Conservation (phyloP, 371 early-diverging fungal genomes). For the Mortierella sp. region DNA sequence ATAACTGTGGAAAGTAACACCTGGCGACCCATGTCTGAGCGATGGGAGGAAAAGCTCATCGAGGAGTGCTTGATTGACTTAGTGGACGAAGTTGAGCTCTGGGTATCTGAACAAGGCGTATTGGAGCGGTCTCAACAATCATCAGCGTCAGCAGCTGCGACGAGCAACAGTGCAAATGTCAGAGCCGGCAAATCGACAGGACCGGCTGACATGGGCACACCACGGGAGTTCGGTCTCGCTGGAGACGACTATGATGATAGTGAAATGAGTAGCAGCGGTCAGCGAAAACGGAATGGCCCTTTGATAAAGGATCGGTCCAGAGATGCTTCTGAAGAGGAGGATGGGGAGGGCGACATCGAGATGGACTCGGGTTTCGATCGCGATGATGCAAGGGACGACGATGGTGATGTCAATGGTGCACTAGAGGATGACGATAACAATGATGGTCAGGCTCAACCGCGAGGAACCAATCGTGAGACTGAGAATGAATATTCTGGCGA, state of each 20-base stretch:
- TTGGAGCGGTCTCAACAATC: conserved; percentile 9
- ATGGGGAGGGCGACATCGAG: conserved; percentile 11
- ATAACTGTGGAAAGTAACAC: conserved; percentile 9
- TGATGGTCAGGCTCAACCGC: not conserved
- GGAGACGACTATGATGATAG: conserved; percentile 25
- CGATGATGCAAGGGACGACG: conserved; percentile 4
- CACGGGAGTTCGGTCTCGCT: not conserved
- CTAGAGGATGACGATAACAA: conserved; percentile 10
- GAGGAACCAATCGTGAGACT: not conserved
- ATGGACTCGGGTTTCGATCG: conserved; percentile 21
- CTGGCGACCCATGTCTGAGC: conserved; percentile 71
- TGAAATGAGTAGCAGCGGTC: conserved; percentile 33
- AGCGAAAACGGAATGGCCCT: conserved; percentile 1
- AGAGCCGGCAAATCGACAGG: conserved; percentile 7
- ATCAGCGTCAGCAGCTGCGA: conserved; percentile 1
- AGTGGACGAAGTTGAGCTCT: conserved; percentile 70
- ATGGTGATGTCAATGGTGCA: not conserved
- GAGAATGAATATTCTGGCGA: conserved; percentile 11
- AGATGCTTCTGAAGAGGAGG: conserved; percentile 2
- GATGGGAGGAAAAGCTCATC: conserved; percentile 70
- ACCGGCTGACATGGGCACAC: not conserved
- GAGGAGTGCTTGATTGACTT: conserved; percentile 77
- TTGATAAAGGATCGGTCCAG: not conserved
- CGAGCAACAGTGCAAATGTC: not conserved
- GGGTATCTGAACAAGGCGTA: conserved; percentile 48